These are phyloP conservation scores for Globisporangium irregulare DNA, from an alignment of 352 stramenopile genomes.

Conservation along the genomic window DNA sequence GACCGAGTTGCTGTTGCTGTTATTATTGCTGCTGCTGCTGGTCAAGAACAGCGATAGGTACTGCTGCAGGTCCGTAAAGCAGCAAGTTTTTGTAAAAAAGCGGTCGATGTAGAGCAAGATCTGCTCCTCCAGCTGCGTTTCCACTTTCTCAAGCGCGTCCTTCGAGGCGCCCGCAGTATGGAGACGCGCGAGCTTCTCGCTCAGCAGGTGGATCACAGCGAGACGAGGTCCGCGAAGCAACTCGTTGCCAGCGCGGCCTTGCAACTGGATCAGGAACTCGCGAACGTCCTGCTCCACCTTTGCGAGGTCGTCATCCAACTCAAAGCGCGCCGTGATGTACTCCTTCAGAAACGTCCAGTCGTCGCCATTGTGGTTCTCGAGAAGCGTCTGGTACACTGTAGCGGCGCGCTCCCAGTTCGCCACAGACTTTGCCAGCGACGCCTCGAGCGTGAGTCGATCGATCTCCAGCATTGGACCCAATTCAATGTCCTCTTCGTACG, in stretches of 20 bases:
- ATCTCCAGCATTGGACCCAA: slow-evolving; percentile 80
- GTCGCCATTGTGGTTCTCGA: slow-evolving; percentile 74
- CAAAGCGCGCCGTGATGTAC: slow-evolving; percentile 53
- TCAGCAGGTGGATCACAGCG: slow-evolving; percentile 53
- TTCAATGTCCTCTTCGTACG: slow-evolving; percentile 82
- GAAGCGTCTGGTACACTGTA: slow-evolving; percentile 49
- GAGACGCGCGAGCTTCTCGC: slow-evolving; percentile 43
- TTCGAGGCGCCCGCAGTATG: slow-evolving; percentile 8
- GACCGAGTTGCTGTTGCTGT: slow-evolving; percentile 21
- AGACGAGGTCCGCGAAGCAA: slow-evolving; percentile 68
- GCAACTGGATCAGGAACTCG: slow-evolving; percentile 42
- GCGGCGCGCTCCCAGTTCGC: slow-evolving; percentile 49
- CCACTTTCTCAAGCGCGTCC: slow-evolving; percentile 27
- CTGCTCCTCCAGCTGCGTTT: slow-evolving; percentile 40
- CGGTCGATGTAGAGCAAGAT: slow-evolving; percentile 61
- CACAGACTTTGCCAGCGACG: slow-evolving; percentile 51
- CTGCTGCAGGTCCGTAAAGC: slow-evolving; percentile 84
- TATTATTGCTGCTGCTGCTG: slow-evolving; percentile 9
- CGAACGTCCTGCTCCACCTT: slow-evolving; percentile 29
- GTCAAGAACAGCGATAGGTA: slow-evolving; percentile 53
- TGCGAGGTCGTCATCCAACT: slow-evolving; percentile 28
- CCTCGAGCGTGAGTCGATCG: slow-evolving; percentile 68
- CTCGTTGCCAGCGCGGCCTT: slow-evolving; percentile 42
- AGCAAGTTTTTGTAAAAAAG: slow-evolving; percentile 82
- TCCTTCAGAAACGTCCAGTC: slow-evolving; percentile 81